Conservation (phyloP, 768 basidiomycete genomes). For the Paxillus ammoniavirescens region DNA sequence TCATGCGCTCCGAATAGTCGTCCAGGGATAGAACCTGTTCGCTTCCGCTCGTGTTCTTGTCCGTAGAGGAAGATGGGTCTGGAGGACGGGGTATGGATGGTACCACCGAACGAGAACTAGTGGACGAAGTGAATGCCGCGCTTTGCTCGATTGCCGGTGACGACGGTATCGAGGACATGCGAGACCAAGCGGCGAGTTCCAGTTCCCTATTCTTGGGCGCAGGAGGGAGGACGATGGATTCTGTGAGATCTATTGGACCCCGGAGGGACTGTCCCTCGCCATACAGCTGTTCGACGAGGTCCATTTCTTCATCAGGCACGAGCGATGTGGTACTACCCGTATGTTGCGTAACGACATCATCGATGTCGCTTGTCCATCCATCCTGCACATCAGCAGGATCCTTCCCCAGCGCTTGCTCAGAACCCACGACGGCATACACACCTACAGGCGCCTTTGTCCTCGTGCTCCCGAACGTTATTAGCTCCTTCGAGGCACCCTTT, state of each 20-base stretch:
- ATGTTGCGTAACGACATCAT: conserved; percentile 18
- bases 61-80: conserved; percentile 6
- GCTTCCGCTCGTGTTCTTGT: background rate
- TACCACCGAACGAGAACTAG: conserved; percentile 6
- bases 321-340: conserved; percentile 19
- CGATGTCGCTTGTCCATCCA: background rate
- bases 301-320: conserved; percentile 78
- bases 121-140: conserved; percentile 15
- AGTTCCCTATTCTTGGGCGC: conserved; percentile 87
- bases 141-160: conserved; percentile 44
- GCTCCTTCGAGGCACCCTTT: conserved; percentile 56
- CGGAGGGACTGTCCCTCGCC: conserved; percentile 74
- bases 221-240: conserved; percentile 79
- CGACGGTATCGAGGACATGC: conserved; percentile 45
- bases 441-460: conserved; percentile 17
- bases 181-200: conserved; percentile 83
- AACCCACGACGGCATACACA: conserved; percentile 22
- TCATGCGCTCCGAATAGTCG: conserved; percentile 98
- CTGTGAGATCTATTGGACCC: conserved; percentile 75
- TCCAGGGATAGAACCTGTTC: conserved; percentile 70
- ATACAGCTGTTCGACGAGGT: conserved; percentile 94
- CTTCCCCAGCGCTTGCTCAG: conserved; percentile 33
- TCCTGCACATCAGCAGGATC: conserved; percentile 27
- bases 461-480: conserved; percentile 42
- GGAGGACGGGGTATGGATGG: background rate